A percentile compares a stretch with the other conserved stretches of the same genome.
These are phyloP conservation scores for Phaeosphaeria sp. DNA, from an alignment of 2,329 filamentous ascomycete genomes.

Conservation along the genomic window DNA sequence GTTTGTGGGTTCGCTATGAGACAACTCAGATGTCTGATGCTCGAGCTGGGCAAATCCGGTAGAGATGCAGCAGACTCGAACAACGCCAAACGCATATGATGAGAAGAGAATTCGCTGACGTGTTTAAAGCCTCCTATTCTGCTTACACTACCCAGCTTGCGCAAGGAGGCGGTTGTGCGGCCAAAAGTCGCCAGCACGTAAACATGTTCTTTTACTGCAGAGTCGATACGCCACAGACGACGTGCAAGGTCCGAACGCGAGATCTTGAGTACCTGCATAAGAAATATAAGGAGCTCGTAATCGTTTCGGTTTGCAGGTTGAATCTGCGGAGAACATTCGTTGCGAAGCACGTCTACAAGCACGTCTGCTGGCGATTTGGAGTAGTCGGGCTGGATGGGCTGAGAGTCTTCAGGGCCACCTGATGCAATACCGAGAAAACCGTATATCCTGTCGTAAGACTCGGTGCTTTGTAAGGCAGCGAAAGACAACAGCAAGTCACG, in stretches of 20 bases:
- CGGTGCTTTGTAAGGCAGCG: conserved; percentile 13
- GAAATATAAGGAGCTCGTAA: conserved; percentile 12
- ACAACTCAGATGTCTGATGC: not conserved
- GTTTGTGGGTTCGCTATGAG: not conserved
- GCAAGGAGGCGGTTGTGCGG: conserved; percentile 10
- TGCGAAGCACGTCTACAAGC: conserved; percentile 19
- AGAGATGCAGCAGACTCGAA: not conserved
- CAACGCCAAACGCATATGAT: not conserved
- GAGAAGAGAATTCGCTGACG: not conserved
- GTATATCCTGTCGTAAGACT: conserved; percentile 17
- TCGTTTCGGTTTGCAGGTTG: conserved; percentile 10
- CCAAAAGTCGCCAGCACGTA: conserved; percentile 14
- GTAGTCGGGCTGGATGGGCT: conserved; percentile 18
- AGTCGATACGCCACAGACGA: conserved; percentile 8
- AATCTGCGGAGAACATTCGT: conserved; percentile 8
- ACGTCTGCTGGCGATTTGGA: conserved; percentile 14
- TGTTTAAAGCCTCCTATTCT: conserved; percentile 12
- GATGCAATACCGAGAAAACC: conserved; percentile 19
- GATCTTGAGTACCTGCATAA: conserved; percentile 13
- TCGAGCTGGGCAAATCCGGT: not conserved
- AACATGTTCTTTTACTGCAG: conserved; percentile 7
- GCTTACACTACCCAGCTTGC: conserved; percentile 10
- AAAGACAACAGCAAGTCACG: conserved; percentile 20
- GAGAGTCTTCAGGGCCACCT: conserved; percentile 1
- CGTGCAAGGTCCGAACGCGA: conserved; percentile 14